These are phyloP conservation scores for Camelina laxa DNA, from an alignment of 345 rosid species.

Conservation along the genomic window DNA sequence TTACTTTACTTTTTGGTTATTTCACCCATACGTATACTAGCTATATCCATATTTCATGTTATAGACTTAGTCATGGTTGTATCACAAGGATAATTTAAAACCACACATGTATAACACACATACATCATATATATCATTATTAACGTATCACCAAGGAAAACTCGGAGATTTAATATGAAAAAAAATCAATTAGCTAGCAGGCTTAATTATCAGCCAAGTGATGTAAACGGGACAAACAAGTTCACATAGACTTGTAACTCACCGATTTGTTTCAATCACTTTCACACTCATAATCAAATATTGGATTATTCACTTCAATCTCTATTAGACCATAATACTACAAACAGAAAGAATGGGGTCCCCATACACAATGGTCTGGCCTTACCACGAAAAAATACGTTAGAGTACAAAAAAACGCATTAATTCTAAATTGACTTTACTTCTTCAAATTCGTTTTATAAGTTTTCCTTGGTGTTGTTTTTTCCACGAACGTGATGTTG, in stretches of 20 bases:
- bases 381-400: conserved; percentile 17
- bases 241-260: conserved; percentile 23
- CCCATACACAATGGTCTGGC: conserved; percentile 29
- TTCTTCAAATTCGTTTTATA: neutral
- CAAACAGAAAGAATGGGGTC: conserved; percentile 25
- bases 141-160: neutral
- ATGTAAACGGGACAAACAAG: conserved; percentile 13
- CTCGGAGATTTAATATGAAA: neutral
- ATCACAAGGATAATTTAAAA: neutral
- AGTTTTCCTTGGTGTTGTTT: conserved; percentile 15
- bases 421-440: conserved; percentile 34
- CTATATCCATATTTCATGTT: neutral
- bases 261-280: conserved; percentile 24
- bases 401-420: conserved; percentile 36
- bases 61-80: neutral
- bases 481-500: conserved; percentile 7
- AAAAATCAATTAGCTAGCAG: neutral
- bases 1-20: conserved; percentile 11
- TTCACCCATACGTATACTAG: conserved; percentile 4
- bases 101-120: neutral
- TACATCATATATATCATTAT: neutral
- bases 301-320: conserved; percentile 26
- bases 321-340: conserved; percentile 15
- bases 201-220: conserved; percentile 10
- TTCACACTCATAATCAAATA: conserved; percentile 31